Evolutionary conservation across 495 filamentous ascomycete genomes (phyloP), one percentile per base, ranked within the genome.

Genomic region (Trichocladium antarcticum): DNA sequence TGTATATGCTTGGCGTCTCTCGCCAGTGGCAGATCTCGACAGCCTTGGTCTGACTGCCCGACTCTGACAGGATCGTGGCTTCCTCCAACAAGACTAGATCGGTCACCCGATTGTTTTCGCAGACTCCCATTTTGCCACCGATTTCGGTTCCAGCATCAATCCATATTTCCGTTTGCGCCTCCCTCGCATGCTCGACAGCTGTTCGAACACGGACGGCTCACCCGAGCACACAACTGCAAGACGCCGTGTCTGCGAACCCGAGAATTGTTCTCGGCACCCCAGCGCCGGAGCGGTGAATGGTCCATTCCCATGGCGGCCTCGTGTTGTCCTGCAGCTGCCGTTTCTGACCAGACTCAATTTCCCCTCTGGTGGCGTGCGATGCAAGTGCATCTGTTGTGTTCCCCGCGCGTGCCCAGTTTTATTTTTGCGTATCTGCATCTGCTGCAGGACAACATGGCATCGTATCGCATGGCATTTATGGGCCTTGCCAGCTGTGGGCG

Each of bases 291-390:
- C 43, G 37, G 42, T 54, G 50, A 54, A 39, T 50, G 47, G 42
- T 36, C 21, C n/a, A 32, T 32, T 3, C 10, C 39, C n/a, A 29
- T 8, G 19, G 3, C 31, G 34, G 6, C 34, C 42, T 55, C 53
- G 53, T 55, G 53, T 55, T 55, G 41, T 48, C 47, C 34, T 49
- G 48, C 55, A 54, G 43, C 19, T 28, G 29, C 29, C 8, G 43
- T 54, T 49, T 44, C 45, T 58, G 55, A 43, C 51, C 37, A 48
- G 22, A 31, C 45, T 49, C 31, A 37, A 37, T 24, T 31, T 56
- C 42, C 22, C 41, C 12, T 16, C 37, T 22, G 19, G 28, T 19
- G 7, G 22, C 36, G 20, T n/a, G 24, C 14, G 15, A 40, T 38
- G 27, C 36, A 39, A 38, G 27, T 19, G 24, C 35, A 38, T 37